Conservation (phyloP, 2,329 filamentous ascomycete genomes). For the Venturia nashicola region DNA sequence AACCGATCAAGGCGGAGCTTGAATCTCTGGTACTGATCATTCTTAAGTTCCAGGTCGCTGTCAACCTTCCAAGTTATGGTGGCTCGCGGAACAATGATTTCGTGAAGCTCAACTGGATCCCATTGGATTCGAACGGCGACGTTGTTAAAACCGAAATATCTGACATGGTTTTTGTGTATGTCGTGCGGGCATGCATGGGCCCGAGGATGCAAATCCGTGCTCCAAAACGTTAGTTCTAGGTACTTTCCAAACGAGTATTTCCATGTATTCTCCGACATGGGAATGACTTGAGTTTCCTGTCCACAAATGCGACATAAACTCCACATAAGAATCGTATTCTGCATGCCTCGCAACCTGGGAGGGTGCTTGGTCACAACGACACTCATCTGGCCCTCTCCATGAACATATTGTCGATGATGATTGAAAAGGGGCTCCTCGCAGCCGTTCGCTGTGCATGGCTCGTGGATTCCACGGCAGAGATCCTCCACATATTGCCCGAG, state of each 20-base stretch:
- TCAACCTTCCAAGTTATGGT: constrained; percentile 97
- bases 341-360: constrained; percentile 50
- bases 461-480: constrained; percentile 62
- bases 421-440: constrained; percentile 84
- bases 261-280: constrained; percentile 91
- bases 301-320: constrained; percentile 88
- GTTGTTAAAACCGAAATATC: constrained; percentile 84
- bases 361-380: constrained; percentile 73
- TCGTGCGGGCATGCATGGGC: constrained; percentile 78
- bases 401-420: constrained; percentile 93
- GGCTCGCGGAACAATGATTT: constrained; percentile 83
- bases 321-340: constrained; percentile 89
- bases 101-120: constrained; percentile 81
- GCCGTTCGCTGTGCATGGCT: constrained; percentile 68
- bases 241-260: constrained; percentile 99
- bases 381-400: constrained; percentile 86
- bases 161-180: constrained; percentile 79
- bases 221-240: constrained; percentile 95
- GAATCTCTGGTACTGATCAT: constrained; percentile 72
- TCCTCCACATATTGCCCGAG: constrained; percentile 93
- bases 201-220: constrained; percentile 63
- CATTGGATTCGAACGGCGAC: constrained; percentile 82
- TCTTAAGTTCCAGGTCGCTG: constrained; percentile 82
- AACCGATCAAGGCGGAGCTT: constrained; percentile 77
- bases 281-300: constrained; percentile 75